These are phyloP conservation scores for Colletotrichum orchidophilum DNA, from an alignment of 2,329 filamentous ascomycete genomes.

Conservation along the genomic window DNA sequence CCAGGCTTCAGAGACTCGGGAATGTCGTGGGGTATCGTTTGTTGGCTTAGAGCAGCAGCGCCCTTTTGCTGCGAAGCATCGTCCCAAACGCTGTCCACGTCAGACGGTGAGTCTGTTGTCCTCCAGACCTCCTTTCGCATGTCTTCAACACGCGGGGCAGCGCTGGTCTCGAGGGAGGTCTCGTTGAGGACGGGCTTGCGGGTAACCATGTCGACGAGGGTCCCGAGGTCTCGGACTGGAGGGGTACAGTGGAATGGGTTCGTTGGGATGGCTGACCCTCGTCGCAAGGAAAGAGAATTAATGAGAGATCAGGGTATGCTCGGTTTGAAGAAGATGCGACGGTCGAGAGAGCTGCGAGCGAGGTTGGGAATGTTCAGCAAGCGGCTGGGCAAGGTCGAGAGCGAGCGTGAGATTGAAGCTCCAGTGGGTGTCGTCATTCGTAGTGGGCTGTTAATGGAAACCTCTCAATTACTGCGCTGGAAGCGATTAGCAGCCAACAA, in stretches of 20 bases:
- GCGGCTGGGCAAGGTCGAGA: background rate
- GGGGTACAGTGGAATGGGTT: background rate
- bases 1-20: constrained; percentile 47
- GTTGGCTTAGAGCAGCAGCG: constrained; percentile 10
- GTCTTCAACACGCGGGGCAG: constrained; percentile 39
- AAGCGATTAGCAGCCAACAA: background rate
- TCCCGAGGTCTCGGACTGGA: constrained; percentile 26
- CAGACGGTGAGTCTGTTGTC: constrained; percentile 44
- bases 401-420: constrained; percentile 24
- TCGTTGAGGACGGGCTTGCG: constrained; percentile 49
- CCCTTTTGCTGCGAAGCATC: constrained; percentile 34
- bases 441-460: constrained; percentile 10
- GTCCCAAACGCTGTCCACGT: constrained; percentile 38
- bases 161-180: constrained; percentile 38
- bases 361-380: background rate
- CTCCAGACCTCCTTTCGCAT: constrained; percentile 44
- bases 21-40: constrained; percentile 33
- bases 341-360: constrained; percentile 9
- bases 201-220: constrained; percentile 49
- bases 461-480: constrained; percentile 14
- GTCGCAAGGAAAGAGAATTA: background rate
- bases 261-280: background rate
- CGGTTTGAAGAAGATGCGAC: background rate
- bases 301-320: background rate
- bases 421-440: constrained; percentile 30